Percentiles rank a stretch among this genome's conserved stretches.
These are phyloP conservation scores for Cyberlindnera amylophila DNA, from an alignment of 805 yeast genomes.

Conservation along the genomic window DNA sequence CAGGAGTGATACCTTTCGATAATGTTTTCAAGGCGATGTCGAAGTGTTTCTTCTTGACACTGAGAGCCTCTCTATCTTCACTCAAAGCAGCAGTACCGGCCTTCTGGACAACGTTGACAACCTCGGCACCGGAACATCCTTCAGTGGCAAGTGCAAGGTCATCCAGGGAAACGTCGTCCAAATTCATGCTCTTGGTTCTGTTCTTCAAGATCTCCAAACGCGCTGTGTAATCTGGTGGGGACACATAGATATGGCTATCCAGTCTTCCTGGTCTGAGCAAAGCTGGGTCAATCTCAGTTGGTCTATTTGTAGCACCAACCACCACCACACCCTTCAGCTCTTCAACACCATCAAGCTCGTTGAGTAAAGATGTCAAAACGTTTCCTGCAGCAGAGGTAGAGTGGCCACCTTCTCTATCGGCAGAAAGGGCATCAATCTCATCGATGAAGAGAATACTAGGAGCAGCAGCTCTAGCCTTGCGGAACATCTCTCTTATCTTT, in stretches of 20 bases:
- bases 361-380: slow-evolving; percentile 84
- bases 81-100: slow-evolving; percentile 94
- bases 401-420: slow-evolving; percentile 54
- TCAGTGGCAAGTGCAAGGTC: slow-evolving; percentile 62
- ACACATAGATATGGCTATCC: slow-evolving; percentile 88
- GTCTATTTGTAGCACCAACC: slow-evolving; percentile 95
- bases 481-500: slow-evolving; percentile 87
- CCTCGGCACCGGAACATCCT: slow-evolving; percentile 97
- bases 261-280: slow-evolving; percentile 92
- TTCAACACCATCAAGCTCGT: slow-evolving; percentile 97
- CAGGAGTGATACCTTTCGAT: slow-evolving; percentile 76
- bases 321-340: slow-evolving; percentile 89
- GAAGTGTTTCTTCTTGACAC: slow-evolving; percentile 65
- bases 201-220: slow-evolving; percentile 74
- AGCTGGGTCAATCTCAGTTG: slow-evolving; percentile 90
- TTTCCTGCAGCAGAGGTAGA: slow-evolving; percentile 72
- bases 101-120: slow-evolving; percentile 86
- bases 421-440: slow-evolving; percentile 91
- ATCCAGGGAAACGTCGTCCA: slow-evolving; percentile 47
- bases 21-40: slow-evolving; percentile 64
- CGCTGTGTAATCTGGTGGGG: slow-evolving; percentile 85
- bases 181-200: slow-evolving; percentile 60
- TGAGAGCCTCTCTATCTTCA: slow-evolving; percentile 56
- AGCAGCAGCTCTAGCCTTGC: slow-evolving; percentile 91
- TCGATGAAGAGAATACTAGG: slow-evolving; percentile 95